Evolutionary conservation across 2,329 filamentous ascomycete genomes (phyloP), one percentile per base, ranked within the genome.

Genomic region (Curvularia lunata): DNA sequence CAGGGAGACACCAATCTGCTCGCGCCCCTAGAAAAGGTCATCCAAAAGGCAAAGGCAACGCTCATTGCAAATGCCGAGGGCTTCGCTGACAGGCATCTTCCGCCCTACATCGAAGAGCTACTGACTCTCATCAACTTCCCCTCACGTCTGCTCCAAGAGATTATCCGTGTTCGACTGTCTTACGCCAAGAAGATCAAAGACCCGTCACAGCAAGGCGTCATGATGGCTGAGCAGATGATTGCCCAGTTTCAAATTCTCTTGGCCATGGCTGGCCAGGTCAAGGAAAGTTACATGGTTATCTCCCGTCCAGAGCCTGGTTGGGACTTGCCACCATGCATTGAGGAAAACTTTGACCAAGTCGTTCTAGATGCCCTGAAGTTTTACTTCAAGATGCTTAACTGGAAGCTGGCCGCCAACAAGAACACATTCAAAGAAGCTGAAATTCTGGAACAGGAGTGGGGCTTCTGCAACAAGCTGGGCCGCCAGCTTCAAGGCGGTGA

Each of bases 391-490:
- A 93, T 99, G 85, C 83, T 99, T 43, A 97, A 98, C 74, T 98
- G 93, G 92, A 98, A 98, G 77, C 82, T 99, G 52, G 93, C 91
- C 68, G 91, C 92, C 54, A 98, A 98, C 81, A 98, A 97, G 77
- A 99, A 98, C 79, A 97, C 93, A 0, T 99, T 99, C 84, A 98
- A 98, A 74, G 95, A 99, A 77, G 95, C 95, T 6, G 95, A 99
- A 81, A 90, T 99, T 63, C 81, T 99, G 47, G 96, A 97, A 74
- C 92, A 97, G 70, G 95, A 99, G 78, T 99, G 95, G 95, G 92
- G 92, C 56, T 98, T 98, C 71, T 96, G 91, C 52, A 98, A 98
- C 71, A 88, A 93, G 68, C 91, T 99, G 55, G 95, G 94, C 25
- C 87, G 91, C 48, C 90, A 95, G 74, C 84, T 99, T n/a, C 89